Conservation (phyloP, 2,329 filamentous ascomycete genomes). For the Plectosphaerella cucumerina region DNA sequence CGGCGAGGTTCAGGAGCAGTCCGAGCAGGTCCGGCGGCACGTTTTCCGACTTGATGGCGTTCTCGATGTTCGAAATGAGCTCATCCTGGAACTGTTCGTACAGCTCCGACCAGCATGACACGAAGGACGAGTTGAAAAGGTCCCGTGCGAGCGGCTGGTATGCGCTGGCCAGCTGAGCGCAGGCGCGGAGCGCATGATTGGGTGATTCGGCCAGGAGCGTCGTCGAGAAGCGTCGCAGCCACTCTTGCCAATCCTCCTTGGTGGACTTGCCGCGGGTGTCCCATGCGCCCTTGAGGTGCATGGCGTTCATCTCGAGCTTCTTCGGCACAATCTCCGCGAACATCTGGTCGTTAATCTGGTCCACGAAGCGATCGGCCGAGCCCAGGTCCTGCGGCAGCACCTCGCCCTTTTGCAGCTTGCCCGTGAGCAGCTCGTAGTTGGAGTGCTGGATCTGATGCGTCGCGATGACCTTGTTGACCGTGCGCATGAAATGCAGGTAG, state of each 20-base stretch:
- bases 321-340: slow-evolving; percentile 84
- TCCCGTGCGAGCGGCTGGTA: slow-evolving; percentile 90
- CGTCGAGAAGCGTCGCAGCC: slow-evolving; percentile 94
- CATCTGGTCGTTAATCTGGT: slow-evolving; percentile 73
- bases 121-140: slow-evolving; percentile 97
- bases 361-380: slow-evolving; percentile 74
- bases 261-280: slow-evolving; percentile 96
- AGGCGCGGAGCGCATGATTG: slow-evolving; percentile 90
- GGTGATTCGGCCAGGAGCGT: slow-evolving; percentile 93
- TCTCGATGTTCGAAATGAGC: slow-evolving; percentile 91
- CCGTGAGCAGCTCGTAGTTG: slow-evolving; percentile 89
- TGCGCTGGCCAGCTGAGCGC: slow-evolving; percentile 83
- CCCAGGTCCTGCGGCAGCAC: slow-evolving; percentile 92
- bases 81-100: slow-evolving; percentile 98
- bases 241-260: slow-evolving; percentile 98
- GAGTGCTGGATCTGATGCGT: slow-evolving; percentile 78
- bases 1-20: slow-evolving; percentile 88
- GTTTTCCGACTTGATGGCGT: slow-evolving; percentile 89
- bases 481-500: slow-evolving; percentile 89
- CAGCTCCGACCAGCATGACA: slow-evolving; percentile 97
- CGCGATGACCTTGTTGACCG: slow-evolving; percentile 82
- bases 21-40: slow-evolving; percentile 95
- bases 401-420: slow-evolving; percentile 91
- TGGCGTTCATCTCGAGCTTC: slow-evolving; percentile 95
- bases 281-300: slow-evolving; percentile 96